Conservation (phyloP, 345 rosid genomes). For the Lumnitzera littorea region DNA sequence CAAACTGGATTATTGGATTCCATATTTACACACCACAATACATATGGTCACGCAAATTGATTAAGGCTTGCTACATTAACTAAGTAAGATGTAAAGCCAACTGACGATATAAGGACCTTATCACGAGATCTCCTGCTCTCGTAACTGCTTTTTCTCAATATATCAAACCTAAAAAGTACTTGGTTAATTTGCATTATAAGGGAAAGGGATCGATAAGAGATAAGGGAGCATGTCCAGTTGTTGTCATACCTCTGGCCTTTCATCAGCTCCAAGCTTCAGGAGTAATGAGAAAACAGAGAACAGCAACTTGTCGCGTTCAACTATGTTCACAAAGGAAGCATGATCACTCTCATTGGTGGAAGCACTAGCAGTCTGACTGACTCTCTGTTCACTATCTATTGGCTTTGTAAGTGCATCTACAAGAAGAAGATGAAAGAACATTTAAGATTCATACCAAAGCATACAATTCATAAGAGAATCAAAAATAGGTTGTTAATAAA, state of each 20-base stretch:
- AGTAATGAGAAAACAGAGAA: constrained; percentile 82
- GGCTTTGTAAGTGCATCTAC: constrained; percentile 24
- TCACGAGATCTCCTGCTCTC: no score
- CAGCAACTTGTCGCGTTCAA: constrained; percentile 60
- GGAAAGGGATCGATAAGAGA: no score
- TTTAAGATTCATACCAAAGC: not conserved
- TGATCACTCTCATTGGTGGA: constrained; percentile 24
- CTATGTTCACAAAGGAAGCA: constrained; percentile 20
- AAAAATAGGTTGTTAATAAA: constrained; percentile 4
- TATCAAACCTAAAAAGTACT: no score
- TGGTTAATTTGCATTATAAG: no score
- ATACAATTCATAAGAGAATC: not conserved
- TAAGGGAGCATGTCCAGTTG: not conserved
- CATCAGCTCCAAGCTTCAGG: constrained; percentile 91
- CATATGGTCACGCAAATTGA: no score
- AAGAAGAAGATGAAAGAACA: constrained; percentile 11
- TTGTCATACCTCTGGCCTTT: constrained; percentile 84
- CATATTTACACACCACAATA: no score
- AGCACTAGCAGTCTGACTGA: constrained; percentile 23
- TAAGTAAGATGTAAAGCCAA: no score
- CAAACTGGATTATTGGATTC: no score
- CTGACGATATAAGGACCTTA: no score
- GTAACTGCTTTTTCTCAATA: no score
- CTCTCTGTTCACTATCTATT: constrained; percentile 38
- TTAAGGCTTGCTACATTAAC: no score